These are phyloP conservation scores for Akanthomyces muscarius DNA, from an alignment of 2,329 filamentous ascomycete species.

Conservation along the genomic window DNA sequence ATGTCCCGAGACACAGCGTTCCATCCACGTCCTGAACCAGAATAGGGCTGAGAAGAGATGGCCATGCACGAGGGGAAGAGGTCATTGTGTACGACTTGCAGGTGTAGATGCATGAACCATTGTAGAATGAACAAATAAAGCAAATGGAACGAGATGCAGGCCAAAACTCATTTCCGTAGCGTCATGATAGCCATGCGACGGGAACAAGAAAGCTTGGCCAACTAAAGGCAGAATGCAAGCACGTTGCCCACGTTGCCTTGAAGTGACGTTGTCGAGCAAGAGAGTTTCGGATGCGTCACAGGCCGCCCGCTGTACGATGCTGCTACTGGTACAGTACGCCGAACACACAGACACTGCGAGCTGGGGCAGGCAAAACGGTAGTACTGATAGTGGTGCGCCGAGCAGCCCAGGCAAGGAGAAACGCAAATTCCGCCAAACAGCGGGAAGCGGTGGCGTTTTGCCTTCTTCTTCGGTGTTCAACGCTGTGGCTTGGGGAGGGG, in stretches of 20 bases:
- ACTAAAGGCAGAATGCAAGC: neutral
- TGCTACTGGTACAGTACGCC: neutral
- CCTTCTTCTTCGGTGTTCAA: neutral
- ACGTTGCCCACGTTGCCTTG: neutral
- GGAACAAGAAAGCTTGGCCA: neutral
- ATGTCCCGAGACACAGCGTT: neutral
- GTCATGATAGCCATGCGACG: neutral
- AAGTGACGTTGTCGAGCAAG: neutral
- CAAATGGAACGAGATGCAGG: neutral
- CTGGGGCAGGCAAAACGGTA: neutral
- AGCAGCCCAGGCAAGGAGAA: neutral
- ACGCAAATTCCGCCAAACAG: conserved; percentile 11
- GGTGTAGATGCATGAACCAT: neutral
- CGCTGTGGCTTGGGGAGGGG: neutral
- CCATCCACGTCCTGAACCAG: neutral
- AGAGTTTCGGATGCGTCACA: conserved; percentile 4
- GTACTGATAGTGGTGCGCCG: neutral
- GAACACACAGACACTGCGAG: neutral
- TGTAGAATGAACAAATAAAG: neutral
- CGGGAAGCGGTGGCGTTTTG: conserved; percentile 7
- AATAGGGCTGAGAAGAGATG: conserved; percentile 3
- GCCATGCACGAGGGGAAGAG: too few relatives aligned
- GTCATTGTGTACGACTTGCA: neutral
- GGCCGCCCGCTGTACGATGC: neutral
- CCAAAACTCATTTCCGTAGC: neutral